Percentiles rank a stretch among this genome's conserved stretches.
Evolutionary conservation across 345 rosid genomes (phyloP).

Genomic region (Syzygium jambos): DNA sequence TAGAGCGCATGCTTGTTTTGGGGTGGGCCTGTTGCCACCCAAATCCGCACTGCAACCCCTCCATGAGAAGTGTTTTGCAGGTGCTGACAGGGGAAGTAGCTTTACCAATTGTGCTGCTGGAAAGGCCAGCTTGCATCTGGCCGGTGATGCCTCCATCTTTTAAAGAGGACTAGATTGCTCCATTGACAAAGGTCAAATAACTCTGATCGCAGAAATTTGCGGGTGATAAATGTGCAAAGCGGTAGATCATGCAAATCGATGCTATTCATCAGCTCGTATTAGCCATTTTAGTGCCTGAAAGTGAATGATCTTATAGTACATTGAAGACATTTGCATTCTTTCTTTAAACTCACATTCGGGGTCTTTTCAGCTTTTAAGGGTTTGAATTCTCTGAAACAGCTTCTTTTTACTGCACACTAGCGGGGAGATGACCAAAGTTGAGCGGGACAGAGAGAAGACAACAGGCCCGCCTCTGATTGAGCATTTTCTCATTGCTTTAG

Average conservation of each 20-base stretch:
- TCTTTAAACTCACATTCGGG: background rate
- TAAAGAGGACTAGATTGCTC: conserved; percentile 25
- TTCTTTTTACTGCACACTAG: no score
- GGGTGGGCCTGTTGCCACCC: conserved; percentile 84
- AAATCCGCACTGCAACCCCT: conserved; percentile 56
- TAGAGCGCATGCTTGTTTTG: conserved; percentile 33
- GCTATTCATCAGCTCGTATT: background rate
- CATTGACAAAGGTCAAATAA: conserved; percentile 15
- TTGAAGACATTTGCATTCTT: background rate
- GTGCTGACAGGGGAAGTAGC: conserved; percentile 52
- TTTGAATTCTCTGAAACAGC: background rate
- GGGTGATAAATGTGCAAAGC: conserved; percentile 23
- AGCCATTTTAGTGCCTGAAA: background rate
- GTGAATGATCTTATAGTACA: background rate
- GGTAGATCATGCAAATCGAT: background rate
- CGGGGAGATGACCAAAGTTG: no score
- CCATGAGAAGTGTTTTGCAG: conserved; percentile 50
- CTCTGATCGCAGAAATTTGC: conserved; percentile 24
- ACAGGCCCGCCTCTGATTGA: no score
- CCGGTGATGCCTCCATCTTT: conserved; percentile 58
- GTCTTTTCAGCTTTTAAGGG: background rate
- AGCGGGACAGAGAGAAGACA: no score
- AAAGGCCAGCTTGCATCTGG: conserved; percentile 68
- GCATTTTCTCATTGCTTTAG: no score
- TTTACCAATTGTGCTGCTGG: conserved; percentile 36